Base-by-base conservation (phyloP, 192 early-diverging fungal genomes). In the Backusella tarrabulga region DNA sequence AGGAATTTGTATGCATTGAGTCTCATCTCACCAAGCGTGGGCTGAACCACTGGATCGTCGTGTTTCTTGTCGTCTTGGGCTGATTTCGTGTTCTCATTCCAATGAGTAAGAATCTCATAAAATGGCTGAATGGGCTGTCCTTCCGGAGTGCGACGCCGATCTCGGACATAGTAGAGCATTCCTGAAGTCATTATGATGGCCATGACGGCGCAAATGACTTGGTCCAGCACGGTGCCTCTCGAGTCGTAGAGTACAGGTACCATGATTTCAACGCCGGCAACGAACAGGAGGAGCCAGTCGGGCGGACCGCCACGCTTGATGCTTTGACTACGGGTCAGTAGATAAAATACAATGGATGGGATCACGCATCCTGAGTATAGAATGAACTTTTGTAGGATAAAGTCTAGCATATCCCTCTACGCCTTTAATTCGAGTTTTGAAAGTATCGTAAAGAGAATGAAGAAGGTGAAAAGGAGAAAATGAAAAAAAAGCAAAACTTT, bases 151-250 rank as follows among this genome's bases (percentile, higher is more conserved):
- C 34, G 34, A 12, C 36, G 68, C 38, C 68, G 34, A 70, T 70
- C 68, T 23, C 35, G 34, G 19, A 70, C n/a, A 36, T 70, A 70
- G 36, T 41, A 70, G 3, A 70, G 11, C 68, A 70, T 70, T 19
- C 68, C 68, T n/a, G 68, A 70, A 23, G 68, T 41, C 68, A 70
- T 70, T 6, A 70, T 23, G n/a, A 70, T 70, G 9, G 68, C 68
- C 68, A 70, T 70, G 8, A 70, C 68, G 19, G 68, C 68, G 12
- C 35, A 40, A 40, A 70, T 70, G 21, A 70, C 68, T 23, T 38
- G 68, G 7, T 70, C 68, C 21, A 70, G 26, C 1, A 70, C n/a
- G 3, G 34, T 70, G 12, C 68, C 68, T 70, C 38, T 36, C 12
- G 35, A 35, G 38, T 70, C 23, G n/a, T 70, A 38, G 12, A 70